A percentile compares a stretch with the other conserved stretches of the same genome.
phyloP scores from a whole-genome alignment of 2,329 filamentous ascomycete genomes.

The Diplodia seriata region DNA sequence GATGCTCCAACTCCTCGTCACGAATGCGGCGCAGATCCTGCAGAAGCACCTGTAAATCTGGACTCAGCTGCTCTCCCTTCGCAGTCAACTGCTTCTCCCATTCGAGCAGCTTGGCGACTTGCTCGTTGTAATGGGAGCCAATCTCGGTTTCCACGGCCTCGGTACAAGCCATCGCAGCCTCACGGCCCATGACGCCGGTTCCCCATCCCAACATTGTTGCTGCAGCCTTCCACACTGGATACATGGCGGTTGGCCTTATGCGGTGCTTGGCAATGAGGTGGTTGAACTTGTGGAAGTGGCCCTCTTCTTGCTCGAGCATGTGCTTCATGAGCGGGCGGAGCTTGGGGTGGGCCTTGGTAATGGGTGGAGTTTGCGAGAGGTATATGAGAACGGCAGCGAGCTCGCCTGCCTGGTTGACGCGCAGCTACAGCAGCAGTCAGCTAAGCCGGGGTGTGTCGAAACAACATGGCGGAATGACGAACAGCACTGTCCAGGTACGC shows the following conservation, averaged over 20 bases:
- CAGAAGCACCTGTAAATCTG: constrained; percentile 77
- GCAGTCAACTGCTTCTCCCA: constrained; percentile 80
- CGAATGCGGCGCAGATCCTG: constrained; percentile 79
- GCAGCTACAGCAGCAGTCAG: constrained; percentile 62
- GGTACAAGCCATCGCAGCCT: constrained; percentile 98
- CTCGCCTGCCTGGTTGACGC: constrained; percentile 97
- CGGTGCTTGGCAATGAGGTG: constrained; percentile 81
- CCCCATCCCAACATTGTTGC: constrained; percentile 86
- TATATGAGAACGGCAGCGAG: constrained; percentile 97
- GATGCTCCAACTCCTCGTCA: constrained; percentile 95
- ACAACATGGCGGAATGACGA: constrained; percentile 12
- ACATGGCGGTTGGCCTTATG: constrained; percentile 89
- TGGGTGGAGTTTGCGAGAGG: constrained; percentile 81
- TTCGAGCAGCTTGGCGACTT: constrained; percentile 80
- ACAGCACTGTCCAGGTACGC: constrained; percentile 49
- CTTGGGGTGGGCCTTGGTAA: constrained; percentile 81
- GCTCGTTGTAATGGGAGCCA: constrained; percentile 91
- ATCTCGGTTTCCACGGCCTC: constrained; percentile 99
- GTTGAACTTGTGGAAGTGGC: constrained; percentile 88
- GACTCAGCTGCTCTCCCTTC: constrained; percentile 79
- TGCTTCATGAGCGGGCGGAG: constrained; percentile 91
- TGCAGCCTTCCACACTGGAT: constrained; percentile 84
- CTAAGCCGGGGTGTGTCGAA: constrained; percentile 9
- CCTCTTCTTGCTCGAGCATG: constrained; percentile 97
- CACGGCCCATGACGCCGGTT: constrained; percentile 85